Conservation (phyloP, 176 grass and related monocot genomes). For the Alopecurus myosuroides region DNA sequence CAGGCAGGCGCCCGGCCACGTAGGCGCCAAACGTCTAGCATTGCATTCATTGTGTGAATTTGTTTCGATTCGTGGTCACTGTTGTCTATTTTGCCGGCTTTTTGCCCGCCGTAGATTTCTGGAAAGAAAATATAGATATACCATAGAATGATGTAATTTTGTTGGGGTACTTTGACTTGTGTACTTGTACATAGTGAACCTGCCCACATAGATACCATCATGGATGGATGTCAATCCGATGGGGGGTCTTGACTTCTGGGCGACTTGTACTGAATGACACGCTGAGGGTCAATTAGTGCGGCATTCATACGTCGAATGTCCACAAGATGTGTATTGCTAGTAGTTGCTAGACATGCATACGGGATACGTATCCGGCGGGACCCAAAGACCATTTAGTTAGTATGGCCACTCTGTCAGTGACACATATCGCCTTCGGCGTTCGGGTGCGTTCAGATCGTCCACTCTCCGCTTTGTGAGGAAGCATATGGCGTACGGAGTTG, state of each 20-base stretch:
- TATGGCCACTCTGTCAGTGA: background rate
- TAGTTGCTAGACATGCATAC: background rate
- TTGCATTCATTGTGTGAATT: too few species aligned
- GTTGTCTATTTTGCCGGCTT: too few species aligned
- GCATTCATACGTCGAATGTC: background rate
- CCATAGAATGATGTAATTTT: too few species aligned
- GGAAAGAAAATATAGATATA: too few species aligned
- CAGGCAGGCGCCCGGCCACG: too few species aligned
- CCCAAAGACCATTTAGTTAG: background rate
- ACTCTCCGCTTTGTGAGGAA: background rate
- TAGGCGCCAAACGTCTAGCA: too few species aligned
- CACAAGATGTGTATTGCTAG: background rate
- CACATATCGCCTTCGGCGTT: background rate
- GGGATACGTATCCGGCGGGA: background rate
- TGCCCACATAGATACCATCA: background rate
- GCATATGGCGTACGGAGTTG: background rate
- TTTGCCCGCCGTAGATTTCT: too few species aligned
- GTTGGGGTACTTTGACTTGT: background rate
- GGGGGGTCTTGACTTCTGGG: background rate
- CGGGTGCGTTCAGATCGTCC: background rate
- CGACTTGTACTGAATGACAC: background rate
- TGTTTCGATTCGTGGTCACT: too few species aligned
- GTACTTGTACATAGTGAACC: background rate
- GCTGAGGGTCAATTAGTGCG: background rate
- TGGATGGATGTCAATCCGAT: background rate